Conservation (phyloP, 352 stramenopile genomes). For the Phytophthora fragariaefolia region DNA sequence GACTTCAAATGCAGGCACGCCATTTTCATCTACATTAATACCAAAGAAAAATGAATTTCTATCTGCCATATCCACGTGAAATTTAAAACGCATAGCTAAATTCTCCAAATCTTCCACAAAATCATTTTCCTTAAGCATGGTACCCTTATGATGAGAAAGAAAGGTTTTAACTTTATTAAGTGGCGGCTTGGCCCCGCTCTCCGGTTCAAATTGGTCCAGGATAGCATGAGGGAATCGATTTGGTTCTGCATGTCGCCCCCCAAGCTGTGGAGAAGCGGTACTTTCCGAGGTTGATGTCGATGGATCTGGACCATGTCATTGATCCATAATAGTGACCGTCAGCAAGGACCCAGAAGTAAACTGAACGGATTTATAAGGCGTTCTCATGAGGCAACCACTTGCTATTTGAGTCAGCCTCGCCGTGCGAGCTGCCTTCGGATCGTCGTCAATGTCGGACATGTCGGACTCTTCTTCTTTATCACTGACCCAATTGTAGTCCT, state of each 20-base stretch:
- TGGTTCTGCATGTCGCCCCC: conserved; percentile 1
- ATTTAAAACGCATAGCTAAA: not conserved
- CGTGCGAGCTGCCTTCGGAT: no score
- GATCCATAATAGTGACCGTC: no score
- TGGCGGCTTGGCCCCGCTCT: not conserved
- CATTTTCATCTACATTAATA: not conserved
- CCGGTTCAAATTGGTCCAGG: conserved; percentile 4
- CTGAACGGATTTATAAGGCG: no score
- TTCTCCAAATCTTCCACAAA: conserved; percentile 9
- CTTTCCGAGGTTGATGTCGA: no score
- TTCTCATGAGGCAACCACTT: no score
- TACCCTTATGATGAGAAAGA: conserved; percentile 1
- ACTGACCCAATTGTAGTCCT: no score
- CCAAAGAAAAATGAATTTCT: not conserved
- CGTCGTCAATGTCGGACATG: no score
- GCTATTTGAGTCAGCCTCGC: no score
- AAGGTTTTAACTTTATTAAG: conserved; percentile 1
- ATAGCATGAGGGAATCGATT: conserved; percentile 9
- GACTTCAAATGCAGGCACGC: not conserved
- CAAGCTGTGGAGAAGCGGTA: no score
- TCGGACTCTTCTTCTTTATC: no score
- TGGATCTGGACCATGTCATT: no score
- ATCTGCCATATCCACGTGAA: not conserved
- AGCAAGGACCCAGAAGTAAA: no score
- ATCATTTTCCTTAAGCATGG: not conserved